These are phyloP conservation scores for Ochetophila trinervis DNA, from an alignment of 306 rosid genomes.

Conservation along the genomic window DNA sequence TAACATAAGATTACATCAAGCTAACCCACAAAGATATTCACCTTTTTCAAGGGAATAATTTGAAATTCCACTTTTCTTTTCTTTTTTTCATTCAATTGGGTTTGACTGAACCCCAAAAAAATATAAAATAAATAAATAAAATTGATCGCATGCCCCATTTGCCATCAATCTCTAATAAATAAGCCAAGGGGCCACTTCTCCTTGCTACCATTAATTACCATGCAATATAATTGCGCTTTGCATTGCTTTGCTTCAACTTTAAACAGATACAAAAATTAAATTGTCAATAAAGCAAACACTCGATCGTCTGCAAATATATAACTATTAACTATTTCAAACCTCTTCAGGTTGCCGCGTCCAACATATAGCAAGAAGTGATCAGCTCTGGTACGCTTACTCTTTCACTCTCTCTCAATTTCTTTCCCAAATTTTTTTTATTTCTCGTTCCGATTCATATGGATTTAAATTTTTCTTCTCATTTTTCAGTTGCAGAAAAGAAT, in stretches of 20 bases:
- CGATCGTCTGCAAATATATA: background rate
- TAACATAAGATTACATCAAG: background rate
- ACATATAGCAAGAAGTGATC: background rate
- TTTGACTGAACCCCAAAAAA: too few relatives aligned
- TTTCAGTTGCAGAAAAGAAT: too few relatives aligned
- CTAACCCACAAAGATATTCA: constrained; percentile 12
- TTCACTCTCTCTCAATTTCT: background rate
- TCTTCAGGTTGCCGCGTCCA: constrained; percentile 18
- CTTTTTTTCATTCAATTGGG: background rate
- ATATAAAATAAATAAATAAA: too few relatives aligned
- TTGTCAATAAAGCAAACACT: constrained; percentile 3
- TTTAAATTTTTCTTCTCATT: background rate
- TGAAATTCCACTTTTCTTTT: constrained; percentile 2
- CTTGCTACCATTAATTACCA: too few relatives aligned
- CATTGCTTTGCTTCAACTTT: background rate
- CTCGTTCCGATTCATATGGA: background rate
- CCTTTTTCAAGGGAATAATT: constrained; percentile 1
- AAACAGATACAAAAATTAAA: too few relatives aligned
- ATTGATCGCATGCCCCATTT: background rate
- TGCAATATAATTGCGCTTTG: background rate
- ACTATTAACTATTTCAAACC: background rate
- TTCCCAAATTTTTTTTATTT: background rate
- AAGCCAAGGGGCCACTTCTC: background rate
- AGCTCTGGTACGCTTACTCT: background rate
- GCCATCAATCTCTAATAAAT: constrained; percentile 11